Conservation (phyloP, 164 flowering plant genomes). For the Vitis riparia region DNA sequence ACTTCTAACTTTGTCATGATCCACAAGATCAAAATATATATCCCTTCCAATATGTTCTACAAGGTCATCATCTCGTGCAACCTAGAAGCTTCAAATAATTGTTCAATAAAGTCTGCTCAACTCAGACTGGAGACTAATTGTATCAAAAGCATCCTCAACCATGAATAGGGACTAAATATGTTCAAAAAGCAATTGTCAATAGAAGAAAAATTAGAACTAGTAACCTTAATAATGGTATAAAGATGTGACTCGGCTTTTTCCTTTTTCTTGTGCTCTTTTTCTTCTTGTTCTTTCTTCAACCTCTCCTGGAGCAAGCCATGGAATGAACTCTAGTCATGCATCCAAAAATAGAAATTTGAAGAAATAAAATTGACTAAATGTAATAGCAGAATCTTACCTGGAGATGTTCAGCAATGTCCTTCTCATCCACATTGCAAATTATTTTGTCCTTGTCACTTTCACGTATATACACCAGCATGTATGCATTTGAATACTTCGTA, state of each 20-base stretch:
- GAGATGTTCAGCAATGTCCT: slow-evolving; percentile 58
- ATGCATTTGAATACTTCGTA: slow-evolving; percentile 59
- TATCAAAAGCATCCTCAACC: no score
- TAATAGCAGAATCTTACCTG: slow-evolving; percentile 33
- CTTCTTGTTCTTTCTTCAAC: slow-evolving; percentile 52
- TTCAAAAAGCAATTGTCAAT: no score
- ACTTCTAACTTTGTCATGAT: slow-evolving; percentile 63
- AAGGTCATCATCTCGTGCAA: slow-evolving; percentile 55
- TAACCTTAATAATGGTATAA: slow-evolving; percentile 68
- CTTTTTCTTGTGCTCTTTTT: slow-evolving; percentile 47
- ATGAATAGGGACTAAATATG: no score
- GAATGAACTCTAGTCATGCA: neutral
- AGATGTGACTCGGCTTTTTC: slow-evolving; percentile 67
- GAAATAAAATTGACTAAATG: neutral
- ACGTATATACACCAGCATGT: slow-evolving; percentile 64
- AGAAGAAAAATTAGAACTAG: neutral
- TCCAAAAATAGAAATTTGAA: neutral
- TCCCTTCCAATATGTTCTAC: slow-evolving; percentile 51
- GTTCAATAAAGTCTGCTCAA: no score
- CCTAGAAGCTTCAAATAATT: slow-evolving; percentile 21
- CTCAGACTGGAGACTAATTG: no score
- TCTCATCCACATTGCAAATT: slow-evolving; percentile 56
- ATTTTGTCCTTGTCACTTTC: slow-evolving; percentile 60
- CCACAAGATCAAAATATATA: slow-evolving; percentile 59
- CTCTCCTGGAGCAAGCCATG: slow-evolving; percentile 31